Evolutionary conservation across 805 yeast genomes (phyloP).

Genomic region (Saccharomycopsis javanensis): DNA sequence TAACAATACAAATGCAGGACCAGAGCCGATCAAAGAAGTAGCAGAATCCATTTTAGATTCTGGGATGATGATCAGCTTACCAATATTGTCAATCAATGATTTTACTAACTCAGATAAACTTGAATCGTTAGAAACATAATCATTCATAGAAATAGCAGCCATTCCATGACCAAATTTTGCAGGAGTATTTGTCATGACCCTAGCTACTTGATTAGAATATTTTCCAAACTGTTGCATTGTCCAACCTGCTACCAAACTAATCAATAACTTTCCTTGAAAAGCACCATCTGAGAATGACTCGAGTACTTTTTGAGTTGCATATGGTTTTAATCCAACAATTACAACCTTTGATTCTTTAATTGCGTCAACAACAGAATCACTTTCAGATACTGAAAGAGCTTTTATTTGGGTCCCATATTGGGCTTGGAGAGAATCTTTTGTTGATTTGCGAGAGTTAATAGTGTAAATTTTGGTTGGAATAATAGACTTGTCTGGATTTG

Average conservation of each 20-base stretch:
- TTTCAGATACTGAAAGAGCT: conserved; percentile 35
- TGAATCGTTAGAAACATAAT: conserved; percentile 35
- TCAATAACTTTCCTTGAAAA: conserved; percentile 47
- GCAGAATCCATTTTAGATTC: conserved; percentile 96
- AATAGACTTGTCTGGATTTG: conserved; percentile 31
- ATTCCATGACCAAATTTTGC: conserved; percentile 88
- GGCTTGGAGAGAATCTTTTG: conserved; percentile 39
- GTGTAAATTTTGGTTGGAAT: conserved; percentile 68
- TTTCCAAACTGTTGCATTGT: conserved; percentile 57
- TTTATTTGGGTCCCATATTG: conserved; percentile 45
- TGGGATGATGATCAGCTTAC: conserved; percentile 54
- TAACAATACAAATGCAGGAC: conserved; percentile 86
- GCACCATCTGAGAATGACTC: conserved; percentile 34
- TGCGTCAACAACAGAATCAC: conserved; percentile 28
- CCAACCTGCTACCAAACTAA: conserved; percentile 89
- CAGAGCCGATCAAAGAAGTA: conserved; percentile 90
- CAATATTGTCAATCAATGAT: conserved; percentile 51
- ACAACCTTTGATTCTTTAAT: conserved; percentile 58
- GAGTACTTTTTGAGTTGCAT: conserved; percentile 53
- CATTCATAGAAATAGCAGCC: conserved; percentile 79
- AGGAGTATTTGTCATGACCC: conserved; percentile 98
- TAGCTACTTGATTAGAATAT: conserved; percentile 51
- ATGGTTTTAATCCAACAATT: conserved; percentile 85
- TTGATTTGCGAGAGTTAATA: conserved; percentile 53
- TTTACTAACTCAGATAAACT: conserved; percentile 28